phyloP scores from a whole-genome alignment of 441 rosid genomes.

The Populus trichocarpa region DNA sequence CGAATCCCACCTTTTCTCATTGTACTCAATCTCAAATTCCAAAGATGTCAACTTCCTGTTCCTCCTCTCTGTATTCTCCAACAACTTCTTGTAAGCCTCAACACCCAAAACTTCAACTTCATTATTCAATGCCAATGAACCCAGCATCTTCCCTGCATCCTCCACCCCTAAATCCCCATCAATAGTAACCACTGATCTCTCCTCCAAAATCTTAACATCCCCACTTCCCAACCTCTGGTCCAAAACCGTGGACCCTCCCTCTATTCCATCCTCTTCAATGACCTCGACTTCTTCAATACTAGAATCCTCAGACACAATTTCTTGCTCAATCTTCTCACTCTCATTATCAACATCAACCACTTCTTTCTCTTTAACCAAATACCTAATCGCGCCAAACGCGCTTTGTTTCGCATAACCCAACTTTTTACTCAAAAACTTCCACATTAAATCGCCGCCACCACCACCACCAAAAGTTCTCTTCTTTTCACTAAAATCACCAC shows the following conservation, averaged over 20 bases:
- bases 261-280: constrained; percentile 34
- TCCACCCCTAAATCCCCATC: constrained; percentile 41
- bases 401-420: constrained; percentile 34
- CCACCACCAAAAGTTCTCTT: constrained; percentile 10
- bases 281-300: constrained; percentile 48
- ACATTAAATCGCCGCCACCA: constrained; percentile 32
- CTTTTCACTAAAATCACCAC: constrained; percentile 18
- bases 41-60: constrained; percentile 40
- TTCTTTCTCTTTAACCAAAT: constrained; percentile 29
- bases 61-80: constrained; percentile 51
- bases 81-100: constrained; percentile 61
- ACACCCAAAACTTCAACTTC: constrained; percentile 33
- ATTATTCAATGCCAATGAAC: constrained; percentile 32
- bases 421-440: constrained; percentile 24
- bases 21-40: constrained; percentile 53
- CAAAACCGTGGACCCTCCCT: constrained; percentile 20
- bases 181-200: constrained; percentile 36
- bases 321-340: constrained; percentile 27
- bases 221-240: constrained; percentile 10
- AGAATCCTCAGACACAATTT: constrained; percentile 45
- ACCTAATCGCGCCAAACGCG: constrained; percentile 47
- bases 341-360: constrained; percentile 44
- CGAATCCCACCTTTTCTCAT: constrained; percentile 38
- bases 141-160: constrained; percentile 38
- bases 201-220: constrained; percentile 36